These are phyloP conservation scores for Yamadazyma trypodendri DNA, from an alignment of 1,139 yeast genomes.

Conservation along the genomic window DNA sequence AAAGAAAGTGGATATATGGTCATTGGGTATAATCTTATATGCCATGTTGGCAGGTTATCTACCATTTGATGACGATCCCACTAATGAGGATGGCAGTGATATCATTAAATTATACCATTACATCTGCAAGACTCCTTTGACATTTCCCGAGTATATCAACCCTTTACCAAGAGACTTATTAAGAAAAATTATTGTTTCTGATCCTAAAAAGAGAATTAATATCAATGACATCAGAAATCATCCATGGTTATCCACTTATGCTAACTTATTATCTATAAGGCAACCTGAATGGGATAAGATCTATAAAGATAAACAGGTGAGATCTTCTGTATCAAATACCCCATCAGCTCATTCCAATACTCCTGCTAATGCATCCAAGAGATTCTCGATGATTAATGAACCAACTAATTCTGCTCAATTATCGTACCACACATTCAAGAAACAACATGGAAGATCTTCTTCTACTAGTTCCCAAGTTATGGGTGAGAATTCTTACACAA, in stretches of 20 bases:
- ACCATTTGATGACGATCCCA: conserved; percentile 97
- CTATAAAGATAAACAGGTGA: conserved; percentile 32
- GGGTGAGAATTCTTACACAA: conserved; percentile 3
- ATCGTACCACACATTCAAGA: conserved; percentile 12
- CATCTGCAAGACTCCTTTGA: conserved; percentile 85
- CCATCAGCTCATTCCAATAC: conserved; percentile 11
- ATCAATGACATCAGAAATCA: conserved; percentile 74
- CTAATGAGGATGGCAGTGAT: conserved; percentile 94
- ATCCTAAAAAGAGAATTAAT: conserved; percentile 75
- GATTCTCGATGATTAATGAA: conserved; percentile 48
- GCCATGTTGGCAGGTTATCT: conserved; percentile 97
- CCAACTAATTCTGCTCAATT: conserved; percentile 38
- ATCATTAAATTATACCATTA: conserved; percentile 88
- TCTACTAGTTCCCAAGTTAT: conserved; percentile 20
- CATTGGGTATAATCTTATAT: conserved; percentile 89
- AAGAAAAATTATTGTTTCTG: conserved; percentile 79
- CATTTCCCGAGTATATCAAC: conserved; percentile 91
- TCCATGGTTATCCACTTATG: conserved; percentile 84
- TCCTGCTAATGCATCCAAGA: conserved; percentile 23
- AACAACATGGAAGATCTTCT: conserved; percentile 38
- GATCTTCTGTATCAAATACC: conserved; percentile 10
- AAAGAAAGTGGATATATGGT: conserved; percentile 95
- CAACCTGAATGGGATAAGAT: conserved; percentile 88
- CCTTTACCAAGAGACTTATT: conserved; percentile 91
- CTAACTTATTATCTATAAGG: conserved; percentile 75